These are phyloP conservation scores for Melanogaster broomeanus DNA, from an alignment of 768 basidiomycete genomes.

Conservation along the genomic window DNA sequence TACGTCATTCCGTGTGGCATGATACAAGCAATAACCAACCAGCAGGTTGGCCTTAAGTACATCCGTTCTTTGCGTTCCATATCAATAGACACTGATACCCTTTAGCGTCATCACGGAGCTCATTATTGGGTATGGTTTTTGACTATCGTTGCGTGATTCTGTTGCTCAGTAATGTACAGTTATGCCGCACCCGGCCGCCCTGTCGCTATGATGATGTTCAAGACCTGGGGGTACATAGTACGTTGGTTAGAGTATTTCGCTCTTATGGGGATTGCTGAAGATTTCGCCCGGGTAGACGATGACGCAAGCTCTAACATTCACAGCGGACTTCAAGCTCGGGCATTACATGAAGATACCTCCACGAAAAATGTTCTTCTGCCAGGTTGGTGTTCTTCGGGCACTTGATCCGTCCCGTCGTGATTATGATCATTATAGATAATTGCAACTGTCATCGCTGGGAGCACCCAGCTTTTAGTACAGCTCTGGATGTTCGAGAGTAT, in stretches of 20 bases:
- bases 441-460: constrained; percentile 68
- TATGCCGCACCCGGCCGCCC: constrained; percentile 78
- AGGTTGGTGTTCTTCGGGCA: constrained; percentile 37
- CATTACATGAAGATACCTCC: constrained; percentile 69
- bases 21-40: constrained; percentile 76
- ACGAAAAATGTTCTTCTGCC: constrained; percentile 68
- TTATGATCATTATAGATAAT: constrained; percentile 43
- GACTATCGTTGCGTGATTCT: background rate
- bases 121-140: constrained; percentile 55
- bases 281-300: constrained; percentile 24
- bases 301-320: constrained; percentile 60
- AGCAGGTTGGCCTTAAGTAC: constrained; percentile 69
- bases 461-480: constrained; percentile 75
- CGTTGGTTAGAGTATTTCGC: background rate
- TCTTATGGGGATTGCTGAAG: background rate
- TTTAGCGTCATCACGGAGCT: constrained; percentile 72
- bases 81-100: background rate
- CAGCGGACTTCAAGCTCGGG: constrained; percentile 77
- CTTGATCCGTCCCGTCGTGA: background rate
- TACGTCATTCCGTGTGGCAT: constrained; percentile 58
- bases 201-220: constrained; percentile 85
- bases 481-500: constrained; percentile 68
- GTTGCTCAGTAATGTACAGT: constrained; percentile 12
- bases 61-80: background rate
- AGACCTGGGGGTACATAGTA: constrained; percentile 76